Percentiles rank a stretch among this genome's conserved stretches.
Evolutionary conservation across 805 yeast genomes (phyloP).

Genomic region (Metschnikowia gelsemii): DNA sequence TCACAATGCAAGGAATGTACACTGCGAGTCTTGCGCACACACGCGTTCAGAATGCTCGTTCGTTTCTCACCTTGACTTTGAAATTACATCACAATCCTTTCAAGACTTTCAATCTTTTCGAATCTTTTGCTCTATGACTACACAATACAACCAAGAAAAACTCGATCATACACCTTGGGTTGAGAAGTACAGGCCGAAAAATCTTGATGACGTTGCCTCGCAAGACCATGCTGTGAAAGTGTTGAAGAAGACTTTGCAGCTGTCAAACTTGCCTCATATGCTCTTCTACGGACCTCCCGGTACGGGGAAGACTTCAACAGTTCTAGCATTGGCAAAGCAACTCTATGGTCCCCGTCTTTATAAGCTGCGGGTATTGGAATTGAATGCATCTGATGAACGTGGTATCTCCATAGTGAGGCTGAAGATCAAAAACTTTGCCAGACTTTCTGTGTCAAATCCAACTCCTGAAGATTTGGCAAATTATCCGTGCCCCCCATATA

Average conservation of each 20-base stretch:
- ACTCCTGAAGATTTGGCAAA: constrained; percentile 60
- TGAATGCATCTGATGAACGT: constrained; percentile 89
- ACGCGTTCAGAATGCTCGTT: constrained; percentile 4
- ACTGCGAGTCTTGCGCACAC: constrained; percentile 4
- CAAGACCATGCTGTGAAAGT: constrained; percentile 89
- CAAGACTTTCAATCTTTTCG: background rate
- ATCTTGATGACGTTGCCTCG: constrained; percentile 82
- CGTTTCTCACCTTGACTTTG: background rate
- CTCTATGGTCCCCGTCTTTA: constrained; percentile 68
- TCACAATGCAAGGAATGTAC: background rate
- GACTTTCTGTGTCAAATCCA: constrained; percentile 81
- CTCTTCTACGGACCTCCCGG: constrained; percentile 93
- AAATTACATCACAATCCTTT: background rate
- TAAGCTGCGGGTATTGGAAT: constrained; percentile 71
- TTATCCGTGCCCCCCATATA: constrained; percentile 96
- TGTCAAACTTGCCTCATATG: constrained; percentile 90
- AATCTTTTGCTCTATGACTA: constrained; percentile 8
- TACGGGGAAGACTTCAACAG: constrained; percentile 88
- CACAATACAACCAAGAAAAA: constrained; percentile 39
- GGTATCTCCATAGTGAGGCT: constrained; percentile 87
- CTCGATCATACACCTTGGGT: constrained; percentile 80
- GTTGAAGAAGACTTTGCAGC: constrained; percentile 69
- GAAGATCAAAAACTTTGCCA: constrained; percentile 82
- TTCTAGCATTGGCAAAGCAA: constrained; percentile 77
- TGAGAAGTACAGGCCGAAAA: constrained; percentile 84